A percentile compares a stretch with the other conserved stretches of the same genome.
Conservation (phyloP, 139 green algal species). For the Dunaliella primolecta region DNA sequence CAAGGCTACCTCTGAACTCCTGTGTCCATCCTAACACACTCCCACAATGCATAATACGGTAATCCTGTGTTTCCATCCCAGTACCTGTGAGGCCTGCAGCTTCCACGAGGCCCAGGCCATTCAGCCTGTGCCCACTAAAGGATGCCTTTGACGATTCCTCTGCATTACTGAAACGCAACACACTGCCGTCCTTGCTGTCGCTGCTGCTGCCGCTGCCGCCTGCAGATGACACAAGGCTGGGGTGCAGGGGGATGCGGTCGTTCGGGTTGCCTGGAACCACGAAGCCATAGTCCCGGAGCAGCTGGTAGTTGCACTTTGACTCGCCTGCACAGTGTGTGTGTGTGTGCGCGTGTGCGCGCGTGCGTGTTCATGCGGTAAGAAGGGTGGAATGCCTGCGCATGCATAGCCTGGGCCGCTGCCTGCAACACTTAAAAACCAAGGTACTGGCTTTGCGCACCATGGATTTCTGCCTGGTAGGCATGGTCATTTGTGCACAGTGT, state of each 20-base stretch:
- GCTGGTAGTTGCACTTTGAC: not conserved
- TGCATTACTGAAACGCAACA: not conserved
- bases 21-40: too few relatives aligned
- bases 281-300: slow-evolving; percentile 13
- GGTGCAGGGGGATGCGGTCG: slow-evolving; percentile 21
- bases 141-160: not conserved
- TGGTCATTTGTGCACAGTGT: too few relatives aligned
- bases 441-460: too few relatives aligned
- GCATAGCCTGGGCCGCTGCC: too few relatives aligned
- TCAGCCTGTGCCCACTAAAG: not conserved
- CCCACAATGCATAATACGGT: too few relatives aligned
- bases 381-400: too few relatives aligned
- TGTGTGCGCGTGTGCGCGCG: not conserved
- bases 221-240: too few relatives aligned
- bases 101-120: not conserved
- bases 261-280: slow-evolving; percentile 32
- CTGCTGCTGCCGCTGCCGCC: not conserved
- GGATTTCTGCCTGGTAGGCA: too few relatives aligned
- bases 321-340: not conserved
- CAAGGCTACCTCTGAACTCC: too few relatives aligned
- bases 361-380: too few relatives aligned
- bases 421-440: too few relatives aligned
- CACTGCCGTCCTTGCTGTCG: not conserved
- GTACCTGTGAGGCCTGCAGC: slow-evolving; percentile 2
- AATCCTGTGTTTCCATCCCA: too few relatives aligned